Base-by-base conservation (phyloP, 306 rosid species). In the Macrotyloma uniflorum region DNA sequence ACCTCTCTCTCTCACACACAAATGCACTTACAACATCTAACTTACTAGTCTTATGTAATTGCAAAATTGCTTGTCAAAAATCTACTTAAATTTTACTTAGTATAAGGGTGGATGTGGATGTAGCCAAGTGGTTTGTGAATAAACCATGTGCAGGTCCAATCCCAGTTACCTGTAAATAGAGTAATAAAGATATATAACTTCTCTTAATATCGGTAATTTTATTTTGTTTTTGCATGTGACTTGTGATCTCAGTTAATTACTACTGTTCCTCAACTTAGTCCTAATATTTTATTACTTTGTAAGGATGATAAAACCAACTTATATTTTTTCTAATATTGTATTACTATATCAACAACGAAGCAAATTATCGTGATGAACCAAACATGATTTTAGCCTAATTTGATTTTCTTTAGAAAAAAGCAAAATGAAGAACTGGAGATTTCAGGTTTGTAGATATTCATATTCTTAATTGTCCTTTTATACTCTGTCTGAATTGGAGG, bases 351-450 rank as follows among this genome's bases (percentile, higher is more conserved):
- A 62, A 69, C 2, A 1, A 69, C 68, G 50, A 24, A 43, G 67
- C 30, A 58, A 30, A 67, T 46, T 55, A 5, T 13, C 23, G 50
- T 71, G 53, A 64, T 49, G 72, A 71, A 54, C 57, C 75, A 43
- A 63, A 54, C 47, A 64, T 76, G 51, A 5, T 13, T 67, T 22
- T 78, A 49, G 1, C 82, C 47, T 9, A 55, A 68, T 68, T 67
- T 68, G 36, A 57, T 30, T 68, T 57, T 43, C 46, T 26, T 36
- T 55, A 28, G 26, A 55, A 40, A 26, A 57, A 67, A 70, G 28
- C 26, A 32, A 38, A 19, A 71, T 51, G 9, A 40, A 76, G 55
- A 63, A 63, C 72, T 49, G 18, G 20, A 32, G 8, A 76, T 33
- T 62, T 62, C 69, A 40, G 70, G 67, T 67, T 40, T 22, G 24